A percentile compares a stretch with the other conserved stretches of the same genome.
Evolutionary conservation across 495 filamentous ascomycete genomes (phyloP).

Genomic region (Daldinia caldariorum): DNA sequence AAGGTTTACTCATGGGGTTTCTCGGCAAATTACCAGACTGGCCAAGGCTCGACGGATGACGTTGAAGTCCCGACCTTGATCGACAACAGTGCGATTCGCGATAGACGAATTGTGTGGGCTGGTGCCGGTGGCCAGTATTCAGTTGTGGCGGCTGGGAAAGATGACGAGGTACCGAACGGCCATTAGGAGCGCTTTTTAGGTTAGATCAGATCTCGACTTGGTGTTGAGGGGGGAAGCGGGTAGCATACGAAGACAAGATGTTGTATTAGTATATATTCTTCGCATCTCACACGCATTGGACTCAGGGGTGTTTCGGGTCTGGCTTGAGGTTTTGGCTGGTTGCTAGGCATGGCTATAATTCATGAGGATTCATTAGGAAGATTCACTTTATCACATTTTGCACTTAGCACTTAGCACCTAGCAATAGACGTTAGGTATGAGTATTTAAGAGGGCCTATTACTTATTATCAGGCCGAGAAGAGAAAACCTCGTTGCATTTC

Average conservation of each 20-base stretch:
- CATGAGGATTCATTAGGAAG: slow-evolving; percentile 4
- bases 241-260: slow-evolving; percentile 2
- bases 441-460: slow-evolving; percentile 3
- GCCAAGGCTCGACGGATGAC: slow-evolving; percentile 64
- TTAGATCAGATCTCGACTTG: not conserved
- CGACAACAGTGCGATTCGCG: slow-evolving; percentile 66
- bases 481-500: not conserved
- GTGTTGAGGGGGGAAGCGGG: not conserved
- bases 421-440: slow-evolving; percentile 10
- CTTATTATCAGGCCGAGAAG: not conserved
- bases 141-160: slow-evolving; percentile 56
- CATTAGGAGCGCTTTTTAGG: not conserved
- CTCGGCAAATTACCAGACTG: slow-evolving; percentile 71
- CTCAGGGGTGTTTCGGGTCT: slow-evolving; percentile 7
- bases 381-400: not conserved
- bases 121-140: slow-evolving; percentile 72
- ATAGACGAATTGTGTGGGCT: slow-evolving; percentile 62
- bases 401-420: slow-evolving; percentile 1
- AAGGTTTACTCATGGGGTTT: slow-evolving; percentile 75
- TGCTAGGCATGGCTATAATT: slow-evolving; percentile 12
- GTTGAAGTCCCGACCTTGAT: slow-evolving; percentile 65
- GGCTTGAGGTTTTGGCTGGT: not conserved
- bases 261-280: slow-evolving; percentile 26
- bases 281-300: slow-evolving; percentile 10
- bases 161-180: slow-evolving; percentile 11